Conservation (phyloP, 331 rosid genomes). For the Prunus yedoensis region DNA sequence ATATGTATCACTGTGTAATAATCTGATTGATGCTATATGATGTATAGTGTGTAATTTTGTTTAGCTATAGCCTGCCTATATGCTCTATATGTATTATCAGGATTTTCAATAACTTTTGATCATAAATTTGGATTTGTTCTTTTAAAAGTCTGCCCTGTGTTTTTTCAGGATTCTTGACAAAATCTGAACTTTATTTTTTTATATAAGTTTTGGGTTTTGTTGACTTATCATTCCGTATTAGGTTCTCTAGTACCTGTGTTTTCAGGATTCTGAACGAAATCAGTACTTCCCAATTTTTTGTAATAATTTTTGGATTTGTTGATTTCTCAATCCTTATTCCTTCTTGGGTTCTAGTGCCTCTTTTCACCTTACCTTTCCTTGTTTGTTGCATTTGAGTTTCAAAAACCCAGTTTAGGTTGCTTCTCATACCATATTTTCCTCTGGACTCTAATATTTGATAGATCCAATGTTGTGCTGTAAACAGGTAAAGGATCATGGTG, state of each 20-base stretch:
- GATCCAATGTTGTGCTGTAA: neutral
- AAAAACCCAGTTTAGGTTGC: neutral
- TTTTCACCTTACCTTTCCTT: neutral
- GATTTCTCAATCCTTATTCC: too few relatives aligned
- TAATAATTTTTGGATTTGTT: too few relatives aligned
- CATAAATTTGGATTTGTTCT: too few relatives aligned
- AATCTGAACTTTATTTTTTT: neutral
- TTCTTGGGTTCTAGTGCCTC: too few relatives aligned
- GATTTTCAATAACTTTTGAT: neutral
- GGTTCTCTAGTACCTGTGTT: neutral
- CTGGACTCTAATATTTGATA: neutral
- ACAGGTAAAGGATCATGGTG: constrained; percentile 46
- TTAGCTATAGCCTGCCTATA: too few relatives aligned
- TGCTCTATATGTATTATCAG: neutral
- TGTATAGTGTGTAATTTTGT: too few relatives aligned
- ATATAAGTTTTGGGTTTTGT: neutral
- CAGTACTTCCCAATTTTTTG: too few relatives aligned
- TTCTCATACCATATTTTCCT: neutral
- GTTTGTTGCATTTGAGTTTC: neutral
- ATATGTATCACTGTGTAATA: neutral
- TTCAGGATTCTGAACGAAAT: neutral
- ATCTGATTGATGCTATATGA: neutral
- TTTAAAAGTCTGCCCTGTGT: too few relatives aligned
- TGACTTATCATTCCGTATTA: neutral
- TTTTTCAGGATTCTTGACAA: too few relatives aligned